Evolutionary conservation across 2,329 filamentous ascomycete genomes (phyloP).

Genomic region (Trichoderma koningii): DNA sequence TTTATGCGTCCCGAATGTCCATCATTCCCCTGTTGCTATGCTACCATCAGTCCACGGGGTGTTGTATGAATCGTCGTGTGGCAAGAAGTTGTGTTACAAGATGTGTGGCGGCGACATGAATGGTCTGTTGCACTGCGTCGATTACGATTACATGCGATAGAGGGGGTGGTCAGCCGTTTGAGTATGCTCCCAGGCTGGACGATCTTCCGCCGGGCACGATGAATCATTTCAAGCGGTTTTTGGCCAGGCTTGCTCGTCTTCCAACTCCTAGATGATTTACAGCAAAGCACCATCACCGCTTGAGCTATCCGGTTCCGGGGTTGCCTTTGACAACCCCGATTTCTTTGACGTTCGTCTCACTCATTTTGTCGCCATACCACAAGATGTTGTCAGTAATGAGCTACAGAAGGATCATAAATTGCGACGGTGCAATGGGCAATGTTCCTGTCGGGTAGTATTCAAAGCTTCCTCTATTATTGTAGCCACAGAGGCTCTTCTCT

Average conservation of each 20-base stretch:
- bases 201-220: not conserved
- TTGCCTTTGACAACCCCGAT: not conserved
- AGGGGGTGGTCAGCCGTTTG: not conserved
- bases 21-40: constrained; percentile 8
- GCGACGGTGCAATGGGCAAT: too few species aligned
- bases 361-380: not conserved
- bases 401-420: not conserved
- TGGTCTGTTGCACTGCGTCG: constrained; percentile 5
- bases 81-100: not conserved
- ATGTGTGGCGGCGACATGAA: not conserved
- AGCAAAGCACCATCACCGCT: not conserved
- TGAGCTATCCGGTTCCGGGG: not conserved
- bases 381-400: not conserved
- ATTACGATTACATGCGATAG: constrained; percentile 9
- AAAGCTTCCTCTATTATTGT: not conserved
- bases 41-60: not conserved
- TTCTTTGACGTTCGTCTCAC: constrained; percentile 9
- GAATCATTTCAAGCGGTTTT: constrained; percentile 8
- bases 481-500: not conserved
- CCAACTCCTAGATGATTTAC: not conserved
- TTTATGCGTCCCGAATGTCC: constrained; percentile 5
- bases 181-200: not conserved
- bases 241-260: not conserved
- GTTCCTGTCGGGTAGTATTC: not conserved
- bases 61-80: constrained; percentile 6